phyloP scores from a whole-genome alignment of 2,329 filamentous ascomycete genomes.

The Sphaerulina musiva region DNA sequence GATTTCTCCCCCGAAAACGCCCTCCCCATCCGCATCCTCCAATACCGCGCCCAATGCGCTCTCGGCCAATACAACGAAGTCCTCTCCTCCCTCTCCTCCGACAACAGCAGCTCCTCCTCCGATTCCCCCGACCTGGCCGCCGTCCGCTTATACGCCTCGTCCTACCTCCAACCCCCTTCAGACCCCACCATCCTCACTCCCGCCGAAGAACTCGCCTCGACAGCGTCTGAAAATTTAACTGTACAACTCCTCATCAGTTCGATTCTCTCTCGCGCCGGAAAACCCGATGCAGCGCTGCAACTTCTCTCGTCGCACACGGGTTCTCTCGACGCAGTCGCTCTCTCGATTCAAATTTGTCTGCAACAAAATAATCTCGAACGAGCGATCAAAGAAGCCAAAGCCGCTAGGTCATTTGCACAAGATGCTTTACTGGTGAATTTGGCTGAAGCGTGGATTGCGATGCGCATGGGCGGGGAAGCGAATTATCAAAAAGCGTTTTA shows the following conservation, averaged over 20 bases:
- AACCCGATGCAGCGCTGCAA: constrained; percentile 76
- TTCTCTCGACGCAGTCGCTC: constrained; percentile 68
- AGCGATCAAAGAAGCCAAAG: constrained; percentile 78
- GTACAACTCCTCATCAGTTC: constrained; percentile 81
- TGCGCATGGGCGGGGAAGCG: constrained; percentile 76
- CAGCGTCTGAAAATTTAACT: constrained; percentile 62
- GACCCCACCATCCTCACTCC: constrained; percentile 41
- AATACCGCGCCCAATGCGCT: constrained; percentile 75
- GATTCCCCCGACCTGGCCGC: constrained; percentile 62
- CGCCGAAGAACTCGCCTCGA: constrained; percentile 62
- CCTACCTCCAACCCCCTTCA: constrained; percentile 41
- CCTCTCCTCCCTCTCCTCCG: constrained; percentile 58
- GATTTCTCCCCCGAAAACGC: constrained; percentile 72
- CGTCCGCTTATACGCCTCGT: constrained; percentile 62
- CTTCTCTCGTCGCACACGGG: constrained; percentile 78
- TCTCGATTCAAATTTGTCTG: constrained; percentile 88
- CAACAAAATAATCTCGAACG: constrained; percentile 87
- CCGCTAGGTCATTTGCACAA: constrained; percentile 88
- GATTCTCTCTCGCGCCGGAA: constrained; percentile 70
- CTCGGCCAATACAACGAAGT: constrained; percentile 72
- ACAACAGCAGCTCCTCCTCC: constrained; percentile 41
- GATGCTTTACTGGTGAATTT: constrained; percentile 90
- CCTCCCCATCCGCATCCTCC: constrained; percentile 67
- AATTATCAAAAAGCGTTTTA: constrained; percentile 97
- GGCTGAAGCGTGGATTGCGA: constrained; percentile 88